Evolutionary conservation across 2,329 filamentous ascomycete species (phyloP).

Genomic region (Zopfia rhizophila): DNA sequence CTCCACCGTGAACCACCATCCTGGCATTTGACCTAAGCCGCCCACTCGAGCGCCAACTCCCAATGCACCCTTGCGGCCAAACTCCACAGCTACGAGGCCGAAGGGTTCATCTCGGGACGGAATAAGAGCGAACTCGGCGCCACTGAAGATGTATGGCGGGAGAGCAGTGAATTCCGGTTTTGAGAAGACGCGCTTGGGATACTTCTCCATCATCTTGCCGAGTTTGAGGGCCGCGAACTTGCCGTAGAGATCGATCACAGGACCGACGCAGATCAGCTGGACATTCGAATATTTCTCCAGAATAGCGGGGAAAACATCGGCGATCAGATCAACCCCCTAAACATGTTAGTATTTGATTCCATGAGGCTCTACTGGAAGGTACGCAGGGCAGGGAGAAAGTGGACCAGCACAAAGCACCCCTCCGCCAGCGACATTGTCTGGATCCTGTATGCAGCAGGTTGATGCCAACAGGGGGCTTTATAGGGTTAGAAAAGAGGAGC

Average conservation of each 20-base stretch:
- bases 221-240: conserved; percentile 75
- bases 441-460: too few relatives aligned
- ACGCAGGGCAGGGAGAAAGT: too few relatives aligned
- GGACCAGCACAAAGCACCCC: too few relatives aligned
- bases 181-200: conserved; percentile 72
- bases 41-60: conserved; percentile 74
- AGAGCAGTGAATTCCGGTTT: conserved; percentile 74
- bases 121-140: conserved; percentile 75
- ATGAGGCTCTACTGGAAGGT: too few relatives aligned
- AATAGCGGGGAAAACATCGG: conserved; percentile 72
- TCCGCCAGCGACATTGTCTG: too few relatives aligned
- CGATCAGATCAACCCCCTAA: conserved; percentile 75
- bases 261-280: conserved; percentile 72
- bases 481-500: too few relatives aligned
- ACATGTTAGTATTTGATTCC: too few relatives aligned
- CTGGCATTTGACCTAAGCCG: conserved; percentile 75
- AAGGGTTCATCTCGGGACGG: conserved; percentile 76
- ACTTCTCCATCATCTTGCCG: conserved; percentile 71
- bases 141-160: conserved; percentile 74
- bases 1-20: conserved; percentile 77
- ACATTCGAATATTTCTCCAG: conserved; percentile 69
- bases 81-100: conserved; percentile 74
- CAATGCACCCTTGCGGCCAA: conserved; percentile 73
- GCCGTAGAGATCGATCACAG: conserved; percentile 75
- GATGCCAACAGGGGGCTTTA: too few relatives aligned